phyloP scores from a whole-genome alignment of 768 basidiomycete species.

The Cystoderma amianthinum region DNA sequence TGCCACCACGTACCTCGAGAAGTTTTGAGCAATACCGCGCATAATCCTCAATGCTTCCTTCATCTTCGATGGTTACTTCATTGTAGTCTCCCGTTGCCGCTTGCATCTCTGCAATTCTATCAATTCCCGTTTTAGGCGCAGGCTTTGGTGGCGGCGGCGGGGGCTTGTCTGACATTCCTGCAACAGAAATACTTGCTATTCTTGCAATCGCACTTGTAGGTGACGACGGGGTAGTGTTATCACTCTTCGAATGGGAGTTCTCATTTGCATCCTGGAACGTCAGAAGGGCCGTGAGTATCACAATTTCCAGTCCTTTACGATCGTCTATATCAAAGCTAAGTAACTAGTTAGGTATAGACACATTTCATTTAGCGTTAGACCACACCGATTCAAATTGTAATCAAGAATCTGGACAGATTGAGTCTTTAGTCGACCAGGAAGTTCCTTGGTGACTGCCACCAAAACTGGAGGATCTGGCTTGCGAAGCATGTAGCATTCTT shows the following conservation, averaged over 20 bases:
- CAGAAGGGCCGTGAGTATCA: constrained; percentile 67
- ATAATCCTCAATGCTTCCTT: constrained; percentile 60
- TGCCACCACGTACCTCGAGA: constrained; percentile 40
- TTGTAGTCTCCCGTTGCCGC: constrained; percentile 63
- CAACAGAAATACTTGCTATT: constrained; percentile 1
- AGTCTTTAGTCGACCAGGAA: constrained; percentile 57
- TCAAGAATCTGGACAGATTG: constrained; percentile 71
- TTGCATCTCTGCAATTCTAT: constrained; percentile 69
- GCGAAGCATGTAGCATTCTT: constrained; percentile 75
- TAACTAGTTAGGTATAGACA: not conserved
- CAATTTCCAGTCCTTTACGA: constrained; percentile 80
- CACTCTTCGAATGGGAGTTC: constrained; percentile 30
- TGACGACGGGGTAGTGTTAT: constrained; percentile 6
- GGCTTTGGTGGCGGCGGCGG: constrained; percentile 54
- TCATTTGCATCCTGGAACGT: constrained; percentile 74
- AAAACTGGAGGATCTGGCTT: constrained; percentile 87
- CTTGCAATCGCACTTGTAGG: not conserved
- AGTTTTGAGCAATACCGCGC: constrained; percentile 59
- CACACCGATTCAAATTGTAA: constrained; percentile 75
- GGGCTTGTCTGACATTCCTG: constrained; percentile 16
- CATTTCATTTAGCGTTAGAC: not conserved
- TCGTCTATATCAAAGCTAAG: constrained; percentile 78
- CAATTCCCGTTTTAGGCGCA: constrained; percentile 56
- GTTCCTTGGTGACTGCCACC: constrained; percentile 76
- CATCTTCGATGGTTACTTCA: constrained; percentile 63